phyloP scores from a whole-genome alignment of 2,329 filamentous ascomycete species.

The Lachnellula hyalina region DNA sequence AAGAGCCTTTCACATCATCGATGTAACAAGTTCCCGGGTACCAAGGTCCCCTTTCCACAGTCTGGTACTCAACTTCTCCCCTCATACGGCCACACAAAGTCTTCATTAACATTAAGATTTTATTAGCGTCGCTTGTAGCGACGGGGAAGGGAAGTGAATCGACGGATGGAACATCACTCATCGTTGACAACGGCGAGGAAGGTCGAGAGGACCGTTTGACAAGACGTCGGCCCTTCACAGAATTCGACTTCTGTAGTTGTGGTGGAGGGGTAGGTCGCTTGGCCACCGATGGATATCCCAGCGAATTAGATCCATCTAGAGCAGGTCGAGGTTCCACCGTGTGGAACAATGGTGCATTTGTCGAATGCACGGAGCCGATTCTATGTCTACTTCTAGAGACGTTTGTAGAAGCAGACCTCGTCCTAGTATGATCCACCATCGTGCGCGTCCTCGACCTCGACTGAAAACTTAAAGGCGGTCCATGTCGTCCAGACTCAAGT shows the following conservation, averaged over 20 bases:
- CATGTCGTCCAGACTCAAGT: slow-evolving; percentile 14
- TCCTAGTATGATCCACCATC: slow-evolving; percentile 36
- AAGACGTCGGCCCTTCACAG: slow-evolving; percentile 45
- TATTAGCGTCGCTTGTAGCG: slow-evolving; percentile 63
- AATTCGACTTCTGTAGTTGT: slow-evolving; percentile 30
- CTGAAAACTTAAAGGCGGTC: slow-evolving; percentile 28
- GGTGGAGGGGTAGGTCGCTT: slow-evolving; percentile 30
- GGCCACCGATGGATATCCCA: slow-evolving; percentile 38
- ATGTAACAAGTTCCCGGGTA: slow-evolving; percentile 69
- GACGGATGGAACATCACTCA: slow-evolving; percentile 50
- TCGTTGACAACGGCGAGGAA: slow-evolving; percentile 42
- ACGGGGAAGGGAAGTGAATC: slow-evolving; percentile 56
- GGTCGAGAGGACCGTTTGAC: slow-evolving; percentile 52
- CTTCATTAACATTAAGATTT: slow-evolving; percentile 71
- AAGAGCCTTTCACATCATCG: slow-evolving; percentile 66
- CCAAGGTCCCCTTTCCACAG: slow-evolving; percentile 58
- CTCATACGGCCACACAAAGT: slow-evolving; percentile 73
- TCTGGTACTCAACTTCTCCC: slow-evolving; percentile 69
- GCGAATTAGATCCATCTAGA: slow-evolving; percentile 31
- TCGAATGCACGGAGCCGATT: slow-evolving; percentile 66
- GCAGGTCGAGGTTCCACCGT: slow-evolving; percentile 40
- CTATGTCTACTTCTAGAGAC: slow-evolving; percentile 51
- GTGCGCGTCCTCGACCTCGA: slow-evolving; percentile 45
- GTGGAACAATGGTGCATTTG: slow-evolving; percentile 48
- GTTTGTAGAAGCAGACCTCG: slow-evolving; percentile 34